Evolutionary conservation across 2,329 filamentous ascomycete genomes (phyloP), one percentile per base, ranked within the genome.

Genomic region (Ophiosphaerella herpotricha): DNA sequence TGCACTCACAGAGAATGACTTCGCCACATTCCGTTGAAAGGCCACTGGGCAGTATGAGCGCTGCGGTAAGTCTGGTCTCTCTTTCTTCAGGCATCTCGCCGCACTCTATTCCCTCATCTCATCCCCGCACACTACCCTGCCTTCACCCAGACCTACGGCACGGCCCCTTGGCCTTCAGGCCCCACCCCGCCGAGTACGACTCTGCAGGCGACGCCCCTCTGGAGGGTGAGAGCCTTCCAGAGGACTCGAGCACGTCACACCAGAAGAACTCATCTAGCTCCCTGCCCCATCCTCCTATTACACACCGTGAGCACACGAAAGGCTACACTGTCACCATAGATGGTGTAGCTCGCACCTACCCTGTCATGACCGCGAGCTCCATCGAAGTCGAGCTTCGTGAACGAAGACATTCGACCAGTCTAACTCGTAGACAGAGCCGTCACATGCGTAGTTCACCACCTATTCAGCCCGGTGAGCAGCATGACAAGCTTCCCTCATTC

Each of bases 381-480:
- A 18, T 18, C 16, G n/a, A 14, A 11, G n/a, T 13, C 8, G 34
- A 36, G 7, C 34, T 18, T 36, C 26, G 26, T 8, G 11, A 11
- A 11, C 26, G 11, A 29, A 8, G 7, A 11, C 7, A 29, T 7
- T 29, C 43, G 43, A 45, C 35, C 31, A 39, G 29, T 55, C 57
- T 60, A 48, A 60, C 52, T 29, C 39, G 41, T 24, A 18, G n/a
- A 39, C 68, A 72, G 66, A 63, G 52, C 39, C 64, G 63, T 33
- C 58, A 64, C 43, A 54, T 61, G 35, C 63, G 68, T 32, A 60
- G 63, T 35, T 70, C 69, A n/a, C 69, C 69, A 7, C 69, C 69
- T 5, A 57, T 70, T 4, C 69, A 72, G 48, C 63, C 64, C 2
- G 65, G 65, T 32, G 69, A 72, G 54, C 64, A n/a, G 26, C 26